phyloP scores from a whole-genome alignment of 2,329 filamentous ascomycete species.

The Paramyrothecium sp. region DNA sequence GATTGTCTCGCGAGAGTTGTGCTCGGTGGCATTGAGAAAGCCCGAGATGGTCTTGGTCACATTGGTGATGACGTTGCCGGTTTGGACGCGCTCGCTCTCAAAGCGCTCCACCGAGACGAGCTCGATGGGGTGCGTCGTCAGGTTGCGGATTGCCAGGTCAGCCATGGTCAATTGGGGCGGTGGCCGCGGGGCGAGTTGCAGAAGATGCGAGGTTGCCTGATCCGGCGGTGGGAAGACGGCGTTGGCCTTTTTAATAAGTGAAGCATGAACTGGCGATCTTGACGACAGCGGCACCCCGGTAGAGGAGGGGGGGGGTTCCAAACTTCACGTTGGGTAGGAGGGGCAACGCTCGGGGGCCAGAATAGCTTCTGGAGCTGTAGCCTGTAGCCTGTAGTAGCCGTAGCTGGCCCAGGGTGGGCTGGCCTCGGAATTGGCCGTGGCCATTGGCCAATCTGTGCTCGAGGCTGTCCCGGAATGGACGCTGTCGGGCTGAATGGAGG shows the following conservation, averaged over 20 bases:
- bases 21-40: conserved; percentile 41
- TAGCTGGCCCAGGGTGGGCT: not conserved
- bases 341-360: not conserved
- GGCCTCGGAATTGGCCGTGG: not conserved
- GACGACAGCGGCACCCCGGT: not conserved
- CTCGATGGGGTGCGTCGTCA: conserved; percentile 71
- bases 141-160: conserved; percentile 74
- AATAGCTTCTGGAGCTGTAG: not conserved
- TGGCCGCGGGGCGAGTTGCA: not conserved
- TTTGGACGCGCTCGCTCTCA: conserved; percentile 45
- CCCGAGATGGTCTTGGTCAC: conserved; percentile 41
- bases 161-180: conserved; percentile 34
- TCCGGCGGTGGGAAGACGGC: no score
- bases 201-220: no score
- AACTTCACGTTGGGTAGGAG: not conserved
- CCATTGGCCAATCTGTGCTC: not conserved
- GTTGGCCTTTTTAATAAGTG: no score
- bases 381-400: not conserved
- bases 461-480: not conserved
- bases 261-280: not conserved
- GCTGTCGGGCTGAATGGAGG: not conserved
- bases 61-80: conserved; percentile 42
- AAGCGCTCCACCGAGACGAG: conserved; percentile 75
- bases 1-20: conserved; percentile 24
- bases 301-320: not conserved